Percentiles rank a stretch among this genome's conserved stretches.
These are phyloP conservation scores for Colletotrichum spaethianum DNA, from an alignment of 2,329 filamentous ascomycete genomes.

Conservation along the genomic window DNA sequence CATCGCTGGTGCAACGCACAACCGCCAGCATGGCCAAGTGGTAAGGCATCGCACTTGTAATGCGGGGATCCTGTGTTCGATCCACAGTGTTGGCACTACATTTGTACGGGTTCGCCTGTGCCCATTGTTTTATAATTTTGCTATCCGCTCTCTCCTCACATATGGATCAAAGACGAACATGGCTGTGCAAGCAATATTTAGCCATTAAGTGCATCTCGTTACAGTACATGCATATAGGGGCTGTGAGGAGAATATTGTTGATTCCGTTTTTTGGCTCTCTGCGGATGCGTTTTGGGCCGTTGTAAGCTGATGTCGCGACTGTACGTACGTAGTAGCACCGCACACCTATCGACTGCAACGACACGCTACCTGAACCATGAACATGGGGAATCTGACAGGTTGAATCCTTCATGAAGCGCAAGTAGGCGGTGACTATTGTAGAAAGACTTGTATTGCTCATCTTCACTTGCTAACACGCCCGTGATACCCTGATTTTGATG, in stretches of 20 bases:
- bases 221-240: neutral
- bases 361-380: no score
- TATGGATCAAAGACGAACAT: neutral
- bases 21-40: constrained; percentile 50
- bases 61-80: constrained; percentile 53
- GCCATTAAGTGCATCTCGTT: neutral
- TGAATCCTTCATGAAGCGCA: neutral
- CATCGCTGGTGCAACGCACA: neutral
- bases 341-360: no score
- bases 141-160: no score
- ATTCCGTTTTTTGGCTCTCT: neutral
- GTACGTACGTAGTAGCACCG: neutral
- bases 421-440: neutral
- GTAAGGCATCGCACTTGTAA: constrained; percentile 55
- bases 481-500: no score
- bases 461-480: no score
- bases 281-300: neutral
- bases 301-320: neutral
- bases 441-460: neutral
- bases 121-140: neutral
- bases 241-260: no score
- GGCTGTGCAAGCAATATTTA: neutral
- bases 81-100: constrained; percentile 49
- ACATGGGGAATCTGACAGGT: neutral
- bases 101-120: no score